Evolutionary conservation across 2,329 filamentous ascomycete genomes (phyloP).

Genomic region (Colletotrichum tabaci): DNA sequence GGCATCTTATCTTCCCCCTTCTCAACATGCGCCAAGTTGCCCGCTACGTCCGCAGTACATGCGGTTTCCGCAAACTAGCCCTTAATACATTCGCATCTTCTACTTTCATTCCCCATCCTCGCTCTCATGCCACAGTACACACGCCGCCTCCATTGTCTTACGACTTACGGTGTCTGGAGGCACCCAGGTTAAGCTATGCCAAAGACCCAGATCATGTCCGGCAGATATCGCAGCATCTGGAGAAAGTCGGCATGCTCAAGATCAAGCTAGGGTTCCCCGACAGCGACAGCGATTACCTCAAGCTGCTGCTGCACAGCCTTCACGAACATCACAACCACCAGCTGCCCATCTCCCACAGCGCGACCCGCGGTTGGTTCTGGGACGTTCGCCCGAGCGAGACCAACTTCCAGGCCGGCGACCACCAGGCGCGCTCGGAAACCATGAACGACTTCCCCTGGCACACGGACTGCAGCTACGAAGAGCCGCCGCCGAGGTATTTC

Average conservation of each 20-base stretch:
- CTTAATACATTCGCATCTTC: neutral
- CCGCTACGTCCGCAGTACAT: neutral
- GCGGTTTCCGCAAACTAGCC: neutral
- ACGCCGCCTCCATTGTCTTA: neutral
- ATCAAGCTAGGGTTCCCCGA: conserved; percentile 53
- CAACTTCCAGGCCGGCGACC: conserved; percentile 49
- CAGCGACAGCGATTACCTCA: conserved; percentile 52
- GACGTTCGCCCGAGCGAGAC: conserved; percentile 53
- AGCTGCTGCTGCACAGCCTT: conserved; percentile 51
- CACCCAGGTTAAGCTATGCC: neutral
- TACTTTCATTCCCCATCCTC: neutral
- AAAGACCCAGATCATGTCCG: neutral
- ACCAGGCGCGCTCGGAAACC: conserved; percentile 58
- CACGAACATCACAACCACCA: conserved; percentile 52
- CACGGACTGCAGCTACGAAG: conserved; percentile 61
- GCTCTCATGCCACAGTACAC: neutral
- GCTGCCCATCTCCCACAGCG: conserved; percentile 58
- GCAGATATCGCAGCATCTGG: conserved; percentile 3
- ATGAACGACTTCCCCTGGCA: conserved; percentile 61
- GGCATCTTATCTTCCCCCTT: neutral
- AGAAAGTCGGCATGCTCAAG: conserved; percentile 53
- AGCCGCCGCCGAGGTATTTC: conserved; percentile 54
- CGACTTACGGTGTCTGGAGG: neutral
- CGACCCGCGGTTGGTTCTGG: conserved; percentile 61
- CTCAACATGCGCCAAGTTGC: neutral